Evolutionary conservation across 2,329 filamentous ascomycete genomes (phyloP), one percentile per base, ranked within the genome.

Genomic region (Penicillium sp.): DNA sequence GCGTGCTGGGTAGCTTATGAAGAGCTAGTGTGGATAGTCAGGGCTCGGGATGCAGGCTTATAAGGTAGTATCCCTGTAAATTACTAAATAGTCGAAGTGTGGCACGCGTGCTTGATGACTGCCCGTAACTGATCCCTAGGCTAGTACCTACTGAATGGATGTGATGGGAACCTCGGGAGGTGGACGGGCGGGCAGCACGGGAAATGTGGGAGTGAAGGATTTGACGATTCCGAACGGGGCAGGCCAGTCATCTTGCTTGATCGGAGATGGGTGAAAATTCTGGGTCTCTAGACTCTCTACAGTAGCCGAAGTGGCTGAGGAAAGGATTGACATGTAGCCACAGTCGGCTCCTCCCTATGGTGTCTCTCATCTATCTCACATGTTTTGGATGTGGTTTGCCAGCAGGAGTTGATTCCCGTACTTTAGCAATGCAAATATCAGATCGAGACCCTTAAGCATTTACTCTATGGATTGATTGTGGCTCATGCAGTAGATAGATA

Each of bases 1-100:
- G 27, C 33, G 24, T 41, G 27, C 60, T 57, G 59, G 60, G 56
- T 60, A 27, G 31, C 5, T 49, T 36, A n/a, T 44, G 41, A 44
- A 16, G 6, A 14, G 19, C 22, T 27, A n/a, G 43, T 27, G 24
- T 16, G 43, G 43, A 46, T 46, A 46, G 43, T 46, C 43, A 46
- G 43, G 41, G 22, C 22, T 22, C 22, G 22, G 22, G 31, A 31
- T 27, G 13, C 14, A 2, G 22, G 31, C 10, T 31, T 24, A 24
- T 13, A 19, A 9, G 2, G 39, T 41, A 22, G 39, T 41, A 41
- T 46, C n/a, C 13, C 22, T n/a, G n/a, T n/a, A n/a, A n/a, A n/a
- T n/a, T n/a, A n/a, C n/a, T 31, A 3, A 16, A 31, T 31, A 31
- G 7, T 31, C 10, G 31, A 31, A 31, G 31, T 10, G 7, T 10